Conservation (phyloP, 1,284 basidiomycete genomes). For the Cutaneotrichosporon mucoides region DNA sequence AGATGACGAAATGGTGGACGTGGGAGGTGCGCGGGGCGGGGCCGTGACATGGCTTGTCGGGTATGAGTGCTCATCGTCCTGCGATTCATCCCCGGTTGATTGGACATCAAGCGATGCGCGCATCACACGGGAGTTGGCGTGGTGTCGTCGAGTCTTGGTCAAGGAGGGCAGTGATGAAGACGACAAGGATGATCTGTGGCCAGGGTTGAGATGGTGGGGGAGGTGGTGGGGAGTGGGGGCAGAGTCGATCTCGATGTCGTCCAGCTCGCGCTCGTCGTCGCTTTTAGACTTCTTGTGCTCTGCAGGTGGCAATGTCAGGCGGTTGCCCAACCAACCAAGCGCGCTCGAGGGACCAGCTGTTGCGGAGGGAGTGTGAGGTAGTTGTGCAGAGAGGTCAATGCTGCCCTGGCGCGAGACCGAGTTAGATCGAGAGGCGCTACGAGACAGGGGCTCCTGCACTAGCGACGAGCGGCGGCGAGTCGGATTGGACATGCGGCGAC, state of each 20-base stretch:
- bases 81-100: not conserved
- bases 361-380: not conserved
- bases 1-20: not conserved
- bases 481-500: not conserved
- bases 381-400: not conserved
- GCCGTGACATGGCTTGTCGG: not conserved
- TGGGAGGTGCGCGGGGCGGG: not conserved
- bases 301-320: not conserved
- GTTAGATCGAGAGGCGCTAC: not conserved
- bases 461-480: not conserved
- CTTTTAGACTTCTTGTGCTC: not conserved
- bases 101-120: not conserved
- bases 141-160: too few species aligned
- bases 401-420: not conserved
- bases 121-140: not conserved
- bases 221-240: not conserved
- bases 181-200: too few species aligned
- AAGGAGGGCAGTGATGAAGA: too few species aligned
- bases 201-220: too few species aligned
- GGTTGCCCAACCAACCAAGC: not conserved
- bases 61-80: not conserved
- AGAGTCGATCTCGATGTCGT: conserved; percentile 6
- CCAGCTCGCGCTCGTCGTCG: conserved; percentile 3
- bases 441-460: not conserved
- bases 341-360: not conserved